Conservation (phyloP, 768 basidiomycete genomes). For the Leccinellum albellum region DNA sequence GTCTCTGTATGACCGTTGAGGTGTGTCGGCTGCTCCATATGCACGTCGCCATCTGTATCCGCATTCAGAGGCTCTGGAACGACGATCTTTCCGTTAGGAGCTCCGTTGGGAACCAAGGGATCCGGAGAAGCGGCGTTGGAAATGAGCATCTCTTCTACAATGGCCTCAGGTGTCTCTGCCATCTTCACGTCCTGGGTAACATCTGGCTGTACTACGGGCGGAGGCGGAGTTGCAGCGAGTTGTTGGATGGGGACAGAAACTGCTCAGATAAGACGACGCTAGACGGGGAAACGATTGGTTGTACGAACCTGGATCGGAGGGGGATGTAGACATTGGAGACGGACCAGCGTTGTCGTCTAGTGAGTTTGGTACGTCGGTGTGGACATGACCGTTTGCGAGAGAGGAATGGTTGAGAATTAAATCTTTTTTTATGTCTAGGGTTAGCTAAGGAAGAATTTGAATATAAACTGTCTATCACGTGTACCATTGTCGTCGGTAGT, state of each 20-base stretch:
- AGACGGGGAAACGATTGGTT: conserved; percentile 14
- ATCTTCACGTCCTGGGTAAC: conserved; percentile 55
- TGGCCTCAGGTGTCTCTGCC: conserved; percentile 32
- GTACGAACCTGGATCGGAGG: conserved; percentile 50
- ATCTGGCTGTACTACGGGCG: conserved; percentile 43
- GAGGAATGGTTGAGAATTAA: conserved; percentile 27
- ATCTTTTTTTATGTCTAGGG: conserved; percentile 33
- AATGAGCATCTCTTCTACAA: conserved; percentile 13
- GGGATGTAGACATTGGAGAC: conserved; percentile 41
- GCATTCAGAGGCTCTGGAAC: conserved; percentile 25
- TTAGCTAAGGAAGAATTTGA: conserved; percentile 35
- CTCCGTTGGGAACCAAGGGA: not conserved
- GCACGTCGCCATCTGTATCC: conserved; percentile 30
- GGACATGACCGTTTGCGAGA: conserved; percentile 66
- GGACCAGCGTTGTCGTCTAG: conserved; percentile 32
- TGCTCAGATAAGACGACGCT: conserved; percentile 31
- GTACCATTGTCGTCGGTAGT: conserved; percentile 36
- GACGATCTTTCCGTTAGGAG: conserved; percentile 28
- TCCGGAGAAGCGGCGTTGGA: conserved; percentile 15
- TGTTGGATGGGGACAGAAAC: conserved; percentile 43
- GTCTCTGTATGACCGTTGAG: conserved; percentile 25
- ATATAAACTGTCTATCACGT: conserved; percentile 34
- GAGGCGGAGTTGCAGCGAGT: conserved; percentile 44
- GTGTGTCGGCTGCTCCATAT: conserved; percentile 25
- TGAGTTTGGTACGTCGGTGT: conserved; percentile 53